phyloP scores from a whole-genome alignment of 2,329 filamentous ascomycete genomes.

The Myriosclerotinia curreyana region DNA sequence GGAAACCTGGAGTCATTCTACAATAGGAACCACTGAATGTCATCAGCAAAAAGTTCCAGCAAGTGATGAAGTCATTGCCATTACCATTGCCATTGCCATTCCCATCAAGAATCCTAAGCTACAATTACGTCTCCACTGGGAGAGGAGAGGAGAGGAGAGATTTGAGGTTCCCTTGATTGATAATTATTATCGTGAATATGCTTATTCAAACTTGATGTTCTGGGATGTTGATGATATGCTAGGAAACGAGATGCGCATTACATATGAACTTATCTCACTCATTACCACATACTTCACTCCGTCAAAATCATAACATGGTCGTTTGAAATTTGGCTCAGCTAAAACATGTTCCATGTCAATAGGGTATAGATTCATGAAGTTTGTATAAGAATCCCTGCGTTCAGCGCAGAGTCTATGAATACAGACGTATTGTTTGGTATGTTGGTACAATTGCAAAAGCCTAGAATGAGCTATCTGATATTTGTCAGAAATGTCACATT shows the following conservation, averaged over 20 bases:
- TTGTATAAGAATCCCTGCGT: constrained; percentile 11
- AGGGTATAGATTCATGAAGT: constrained; percentile 17
- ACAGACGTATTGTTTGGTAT: constrained; percentile 18
- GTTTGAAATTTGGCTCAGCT: not conserved
- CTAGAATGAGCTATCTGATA: constrained; percentile 7
- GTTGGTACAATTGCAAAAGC: constrained; percentile 19
- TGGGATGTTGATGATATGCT: too few species aligned
- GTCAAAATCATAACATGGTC: not conserved
- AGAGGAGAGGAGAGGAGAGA: not conserved
- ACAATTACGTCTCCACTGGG: not conserved
- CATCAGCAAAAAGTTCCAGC: too few species aligned
- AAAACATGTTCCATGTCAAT: not conserved
- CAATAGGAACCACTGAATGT: too few species aligned
- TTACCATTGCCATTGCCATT: too few species aligned
- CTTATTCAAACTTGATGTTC: not conserved
- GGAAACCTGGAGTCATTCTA: too few species aligned
- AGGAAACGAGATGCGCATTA: not conserved
- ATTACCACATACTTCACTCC: not conserved
- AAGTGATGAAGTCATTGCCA: too few species aligned
- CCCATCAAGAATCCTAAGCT: too few species aligned
- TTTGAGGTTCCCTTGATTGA: not conserved
- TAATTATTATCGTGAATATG: not conserved
- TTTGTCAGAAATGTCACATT: constrained; percentile 13
- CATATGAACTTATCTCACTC: not conserved
- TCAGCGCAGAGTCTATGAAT: constrained; percentile 16